These are phyloP conservation scores for Strobilomyces echinocephalus DNA, from an alignment of 768 basidiomycete genomes.

Conservation along the genomic window DNA sequence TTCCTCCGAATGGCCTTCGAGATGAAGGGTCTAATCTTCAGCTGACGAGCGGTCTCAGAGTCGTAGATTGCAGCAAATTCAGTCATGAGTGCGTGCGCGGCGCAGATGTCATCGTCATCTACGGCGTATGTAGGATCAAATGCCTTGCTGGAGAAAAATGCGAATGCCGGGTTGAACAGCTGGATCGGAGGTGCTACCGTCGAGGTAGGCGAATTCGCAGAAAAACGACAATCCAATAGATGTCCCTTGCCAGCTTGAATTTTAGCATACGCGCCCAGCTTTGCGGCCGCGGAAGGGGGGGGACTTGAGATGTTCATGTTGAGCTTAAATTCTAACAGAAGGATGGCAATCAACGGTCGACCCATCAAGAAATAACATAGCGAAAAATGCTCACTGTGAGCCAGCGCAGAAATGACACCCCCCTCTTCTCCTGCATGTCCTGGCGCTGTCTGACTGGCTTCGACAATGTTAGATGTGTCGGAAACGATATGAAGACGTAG, in stretches of 20 bases:
- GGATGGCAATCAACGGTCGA: background rate
- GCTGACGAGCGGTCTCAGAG: background rate
- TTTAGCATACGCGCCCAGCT: background rate
- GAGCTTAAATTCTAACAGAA: background rate
- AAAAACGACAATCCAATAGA: conserved; percentile 15
- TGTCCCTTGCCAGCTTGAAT: background rate
- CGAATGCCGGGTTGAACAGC: conserved; percentile 24
- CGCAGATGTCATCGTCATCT: conserved; percentile 4
- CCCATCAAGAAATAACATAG: no score
- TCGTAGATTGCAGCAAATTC: conserved; percentile 14
- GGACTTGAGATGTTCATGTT: background rate
- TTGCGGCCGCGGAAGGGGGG: conserved; percentile 10
- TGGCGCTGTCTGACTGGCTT: no score
- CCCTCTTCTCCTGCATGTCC: no score
- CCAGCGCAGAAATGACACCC: no score
- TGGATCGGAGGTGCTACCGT: conserved; percentile 10
- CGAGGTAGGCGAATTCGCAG: background rate
- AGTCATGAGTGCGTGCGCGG: conserved; percentile 10
- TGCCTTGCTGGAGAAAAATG: conserved; percentile 21
- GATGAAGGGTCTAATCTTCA: background rate
- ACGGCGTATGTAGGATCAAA: conserved; percentile 7
- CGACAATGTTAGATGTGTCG: no score
- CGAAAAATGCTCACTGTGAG: no score
- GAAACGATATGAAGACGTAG: no score
- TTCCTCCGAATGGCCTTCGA: background rate